A percentile compares a stretch with the other conserved stretches of the same genome.
phyloP scores from a whole-genome alignment of 306 rosid genomes.

The Cicer judaicum region DNA sequence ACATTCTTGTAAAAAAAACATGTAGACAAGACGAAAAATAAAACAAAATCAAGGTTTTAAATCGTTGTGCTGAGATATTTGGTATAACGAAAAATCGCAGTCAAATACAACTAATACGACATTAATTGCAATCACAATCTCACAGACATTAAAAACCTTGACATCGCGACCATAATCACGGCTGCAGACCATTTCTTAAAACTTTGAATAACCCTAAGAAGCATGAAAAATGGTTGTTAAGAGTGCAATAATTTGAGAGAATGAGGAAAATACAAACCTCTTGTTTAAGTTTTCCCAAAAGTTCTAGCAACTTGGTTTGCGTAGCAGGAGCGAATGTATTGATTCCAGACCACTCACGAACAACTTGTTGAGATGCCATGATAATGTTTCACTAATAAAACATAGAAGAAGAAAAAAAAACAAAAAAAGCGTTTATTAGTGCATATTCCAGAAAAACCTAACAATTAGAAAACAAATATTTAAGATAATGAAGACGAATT shows the following conservation, averaged over 20 bases:
- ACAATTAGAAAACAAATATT: neutral
- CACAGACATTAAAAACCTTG: neutral
- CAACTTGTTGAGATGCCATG: slow-evolving; percentile 73
- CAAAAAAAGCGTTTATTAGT: neutral
- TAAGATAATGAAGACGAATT: neutral
- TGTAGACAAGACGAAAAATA: neutral
- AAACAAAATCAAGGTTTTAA: neutral
- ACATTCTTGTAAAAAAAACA: neutral
- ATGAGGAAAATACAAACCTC: slow-evolving; percentile 58
- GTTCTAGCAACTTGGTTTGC: slow-evolving; percentile 80
- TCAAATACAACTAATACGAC: neutral
- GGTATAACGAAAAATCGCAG: neutral
- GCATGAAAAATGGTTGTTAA: neutral
- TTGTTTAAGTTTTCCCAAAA: slow-evolving; percentile 78
- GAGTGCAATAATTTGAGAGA: neutral
- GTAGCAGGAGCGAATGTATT: slow-evolving; percentile 87
- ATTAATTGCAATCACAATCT: too few relatives aligned
- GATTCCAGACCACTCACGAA: slow-evolving; percentile 91
- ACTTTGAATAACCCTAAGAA: neutral
- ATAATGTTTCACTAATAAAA: slow-evolving; percentile 23
- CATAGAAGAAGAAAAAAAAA: neutral
- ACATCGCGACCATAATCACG: neutral
- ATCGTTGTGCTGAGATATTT: neutral
- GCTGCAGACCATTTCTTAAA: neutral
- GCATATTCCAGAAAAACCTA: slow-evolving; percentile 33